These are phyloP conservation scores for Eucalyptus sideroxylon DNA, from an alignment of 345 rosid genomes.

Conservation along the genomic window DNA sequence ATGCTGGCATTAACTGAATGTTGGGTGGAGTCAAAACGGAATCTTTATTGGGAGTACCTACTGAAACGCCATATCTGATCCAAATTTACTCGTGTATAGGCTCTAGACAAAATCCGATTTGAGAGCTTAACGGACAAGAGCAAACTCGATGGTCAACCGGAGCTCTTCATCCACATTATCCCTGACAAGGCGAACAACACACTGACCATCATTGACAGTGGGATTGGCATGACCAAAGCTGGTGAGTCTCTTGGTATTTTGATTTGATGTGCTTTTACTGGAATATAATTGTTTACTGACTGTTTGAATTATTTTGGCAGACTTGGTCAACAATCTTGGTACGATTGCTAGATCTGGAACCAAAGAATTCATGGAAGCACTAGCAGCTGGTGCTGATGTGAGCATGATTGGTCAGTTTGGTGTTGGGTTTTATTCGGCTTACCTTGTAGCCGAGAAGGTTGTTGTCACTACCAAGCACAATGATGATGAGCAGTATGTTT, in stretches of 20 bases:
- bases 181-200: slow-evolving; percentile 69
- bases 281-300: not conserved
- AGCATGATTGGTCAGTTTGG: slow-evolving; percentile 90
- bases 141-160: slow-evolving; percentile 80
- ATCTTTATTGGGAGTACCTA: not conserved
- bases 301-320: slow-evolving; percentile 3
- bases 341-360: slow-evolving; percentile 89
- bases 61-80: not conserved
- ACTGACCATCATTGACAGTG: slow-evolving; percentile 64
- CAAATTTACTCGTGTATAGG: slow-evolving; percentile 10
- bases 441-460: slow-evolving; percentile 77
- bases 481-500: slow-evolving; percentile 78
- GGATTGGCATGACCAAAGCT: slow-evolving; percentile 87
- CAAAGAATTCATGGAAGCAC: slow-evolving; percentile 84
- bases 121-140: slow-evolving; percentile 87
- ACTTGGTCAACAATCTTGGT: slow-evolving; percentile 85
- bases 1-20: not conserved
- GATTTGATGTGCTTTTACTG: not conserved
- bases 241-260: slow-evolving; percentile 16
- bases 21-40: not conserved
- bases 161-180: slow-evolving; percentile 70
- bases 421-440: slow-evolving; percentile 81
- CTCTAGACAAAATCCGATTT: slow-evolving; percentile 83
- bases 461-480: slow-evolving; percentile 71
- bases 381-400: slow-evolving; percentile 85